A percentile compares a stretch with the other conserved stretches of the same genome.
Conservation (phyloP, 129 eudicot species). For the Deinandra increscens region DNA sequence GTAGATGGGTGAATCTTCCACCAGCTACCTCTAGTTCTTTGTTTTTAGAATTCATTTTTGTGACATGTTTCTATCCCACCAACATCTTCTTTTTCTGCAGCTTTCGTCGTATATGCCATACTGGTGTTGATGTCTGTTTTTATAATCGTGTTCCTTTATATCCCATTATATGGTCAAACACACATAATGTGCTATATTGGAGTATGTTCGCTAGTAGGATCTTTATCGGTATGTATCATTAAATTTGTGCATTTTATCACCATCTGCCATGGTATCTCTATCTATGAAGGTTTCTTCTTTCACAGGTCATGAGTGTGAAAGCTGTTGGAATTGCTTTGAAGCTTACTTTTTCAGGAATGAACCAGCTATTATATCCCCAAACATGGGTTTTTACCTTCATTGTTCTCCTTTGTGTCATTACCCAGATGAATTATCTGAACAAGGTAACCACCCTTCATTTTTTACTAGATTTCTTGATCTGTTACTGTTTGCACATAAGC, state of each 20-base stretch:
- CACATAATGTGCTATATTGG: constrained; percentile 85
- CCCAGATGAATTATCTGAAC: constrained; percentile 92
- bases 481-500: constrained; percentile 22
- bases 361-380: constrained; percentile 85
- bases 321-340: constrained; percentile 94
- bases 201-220: constrained; percentile 87
- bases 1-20: background rate
- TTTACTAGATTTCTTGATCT: constrained; percentile 10
- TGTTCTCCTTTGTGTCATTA: constrained; percentile 65
- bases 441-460: constrained; percentile 49
- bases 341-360: constrained; percentile 84
- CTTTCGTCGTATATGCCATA: constrained; percentile 72
- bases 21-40: background rate
- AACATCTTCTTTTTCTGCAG: constrained; percentile 46
- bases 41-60: background rate
- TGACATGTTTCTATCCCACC: background rate
- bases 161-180: constrained; percentile 87
- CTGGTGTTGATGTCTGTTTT: constrained; percentile 65
- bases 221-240: constrained; percentile 73
- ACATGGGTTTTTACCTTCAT: constrained; percentile 81
- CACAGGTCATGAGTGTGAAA: constrained; percentile 97
- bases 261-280: background rate
- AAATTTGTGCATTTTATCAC: background rate
- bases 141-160: constrained; percentile 58
- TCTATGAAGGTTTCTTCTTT: constrained; percentile 17